These are phyloP conservation scores for Strobilomyces echinocephalus DNA, from an alignment of 768 basidiomycete genomes.

Conservation along the genomic window DNA sequence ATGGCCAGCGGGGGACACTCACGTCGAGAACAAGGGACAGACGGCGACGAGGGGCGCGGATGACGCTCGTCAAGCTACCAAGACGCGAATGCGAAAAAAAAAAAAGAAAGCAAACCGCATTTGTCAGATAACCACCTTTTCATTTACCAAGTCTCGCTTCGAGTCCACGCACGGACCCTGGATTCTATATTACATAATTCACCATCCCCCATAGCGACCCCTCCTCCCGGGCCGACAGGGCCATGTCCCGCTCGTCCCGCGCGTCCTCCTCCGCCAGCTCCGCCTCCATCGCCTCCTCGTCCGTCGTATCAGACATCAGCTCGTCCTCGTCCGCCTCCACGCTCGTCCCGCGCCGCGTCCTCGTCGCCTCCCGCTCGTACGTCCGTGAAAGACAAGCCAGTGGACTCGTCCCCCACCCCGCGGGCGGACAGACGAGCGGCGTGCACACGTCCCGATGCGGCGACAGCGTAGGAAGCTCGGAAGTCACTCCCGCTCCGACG, in stretches of 20 bases:
- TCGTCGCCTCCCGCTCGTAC: constrained; percentile 20
- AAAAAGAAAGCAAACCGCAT: constrained; percentile 9
- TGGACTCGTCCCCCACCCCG: constrained; percentile 8
- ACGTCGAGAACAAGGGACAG: constrained; percentile 21
- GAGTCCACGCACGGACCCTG: constrained; percentile 29
- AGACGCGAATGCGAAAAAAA: constrained; percentile 22
- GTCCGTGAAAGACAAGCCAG: constrained; percentile 19
- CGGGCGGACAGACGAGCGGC: constrained; percentile 35
- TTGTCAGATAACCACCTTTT: constrained; percentile 11
- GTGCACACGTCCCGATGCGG: constrained; percentile 31
- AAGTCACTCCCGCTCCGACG: background rate
- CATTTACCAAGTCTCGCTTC: constrained; percentile 5
- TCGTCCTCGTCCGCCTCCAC: constrained; percentile 20
- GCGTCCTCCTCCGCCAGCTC: constrained; percentile 43
- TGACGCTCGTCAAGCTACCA: constrained; percentile 17
- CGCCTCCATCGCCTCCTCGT: constrained; percentile 33
- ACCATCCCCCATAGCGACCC: constrained; percentile 35
- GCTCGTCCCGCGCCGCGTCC: constrained; percentile 16
- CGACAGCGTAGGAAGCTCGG: constrained; percentile 6
- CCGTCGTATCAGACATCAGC: constrained; percentile 30
- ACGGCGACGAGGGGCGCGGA: constrained; percentile 11
- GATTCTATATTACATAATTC: constrained; percentile 2
- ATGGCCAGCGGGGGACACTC: constrained; percentile 6
- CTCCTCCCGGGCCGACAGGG: constrained; percentile 35
- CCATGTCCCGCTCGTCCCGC: constrained; percentile 36